These are phyloP conservation scores for Rubia peregrina DNA, from an alignment of 305 asterid species.

Conservation along the genomic window DNA sequence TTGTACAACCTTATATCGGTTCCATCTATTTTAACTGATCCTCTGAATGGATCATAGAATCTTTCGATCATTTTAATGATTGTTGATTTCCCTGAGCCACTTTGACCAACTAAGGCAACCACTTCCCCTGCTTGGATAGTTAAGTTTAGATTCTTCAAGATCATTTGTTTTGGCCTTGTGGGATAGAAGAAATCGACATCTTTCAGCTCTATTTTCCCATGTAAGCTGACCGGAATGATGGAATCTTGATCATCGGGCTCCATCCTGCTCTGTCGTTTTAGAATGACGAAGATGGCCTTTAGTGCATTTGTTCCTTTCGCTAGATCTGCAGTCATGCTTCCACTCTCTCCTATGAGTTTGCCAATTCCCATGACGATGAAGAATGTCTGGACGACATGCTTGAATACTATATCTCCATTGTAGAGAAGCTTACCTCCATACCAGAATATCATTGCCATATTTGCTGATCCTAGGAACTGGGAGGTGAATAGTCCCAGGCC, in stretches of 20 bases:
- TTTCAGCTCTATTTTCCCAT: slow-evolving; percentile 40
- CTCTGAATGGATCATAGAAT: slow-evolving; percentile 45
- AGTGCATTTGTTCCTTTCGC: slow-evolving; percentile 40
- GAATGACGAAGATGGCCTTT: slow-evolving; percentile 29
- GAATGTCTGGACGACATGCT: slow-evolving; percentile 41
- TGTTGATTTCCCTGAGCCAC: slow-evolving; percentile 61
- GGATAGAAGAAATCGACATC: slow-evolving; percentile 38
- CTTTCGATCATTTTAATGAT: slow-evolving; percentile 39
- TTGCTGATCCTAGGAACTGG: slow-evolving; percentile 33
- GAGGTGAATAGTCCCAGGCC: slow-evolving; percentile 37
- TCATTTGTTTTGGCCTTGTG: slow-evolving; percentile 34
- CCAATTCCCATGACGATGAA: slow-evolving; percentile 45
- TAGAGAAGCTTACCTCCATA: slow-evolving; percentile 46
- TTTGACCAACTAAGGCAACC: slow-evolving; percentile 44
- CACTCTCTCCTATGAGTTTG: slow-evolving; percentile 40
- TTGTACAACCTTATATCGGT: slow-evolving; percentile 34
- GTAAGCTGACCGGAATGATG: slow-evolving; percentile 18
- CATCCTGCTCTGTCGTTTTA: slow-evolving; percentile 35
- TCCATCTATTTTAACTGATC: slow-evolving; percentile 38
- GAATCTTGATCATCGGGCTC: slow-evolving; percentile 27
- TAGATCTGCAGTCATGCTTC: slow-evolving; percentile 44
- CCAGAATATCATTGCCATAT: slow-evolving; percentile 45
- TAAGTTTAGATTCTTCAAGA: slow-evolving; percentile 35
- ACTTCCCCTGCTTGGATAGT: slow-evolving; percentile 38
- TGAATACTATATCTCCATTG: slow-evolving; percentile 24